These are phyloP conservation scores for Diddensiella caesifluorescens DNA, from an alignment of 805 yeast species.

Conservation along the genomic window DNA sequence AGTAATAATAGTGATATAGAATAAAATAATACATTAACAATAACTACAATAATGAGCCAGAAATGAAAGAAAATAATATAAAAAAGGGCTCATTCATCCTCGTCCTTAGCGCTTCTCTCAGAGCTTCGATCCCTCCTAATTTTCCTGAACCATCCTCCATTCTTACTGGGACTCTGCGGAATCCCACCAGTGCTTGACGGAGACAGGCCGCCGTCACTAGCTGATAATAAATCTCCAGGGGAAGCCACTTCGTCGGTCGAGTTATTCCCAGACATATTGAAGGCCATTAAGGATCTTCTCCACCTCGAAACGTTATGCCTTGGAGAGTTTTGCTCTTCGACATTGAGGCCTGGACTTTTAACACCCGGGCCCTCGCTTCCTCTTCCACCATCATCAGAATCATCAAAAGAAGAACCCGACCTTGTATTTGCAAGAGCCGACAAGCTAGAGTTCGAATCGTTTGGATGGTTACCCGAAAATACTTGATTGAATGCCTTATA, in stretches of 20 bases:
- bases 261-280: constrained; percentile 8
- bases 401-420: constrained; percentile 17
- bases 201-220: constrained; percentile 10
- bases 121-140: not conserved
- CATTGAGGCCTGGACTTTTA: constrained; percentile 1
- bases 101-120: not conserved
- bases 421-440: constrained; percentile 11
- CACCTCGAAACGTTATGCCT: constrained; percentile 21
- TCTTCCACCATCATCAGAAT: constrained; percentile 5
- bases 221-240: constrained; percentile 6
- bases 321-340: constrained; percentile 6
- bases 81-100: not conserved
- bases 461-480: constrained; percentile 10
- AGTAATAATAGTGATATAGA: not conserved
- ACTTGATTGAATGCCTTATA: constrained; percentile 10
- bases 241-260: constrained; percentile 4
- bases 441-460: constrained; percentile 21
- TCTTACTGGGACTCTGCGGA: constrained; percentile 6
- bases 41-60: not conserved
- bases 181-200: constrained; percentile 15
- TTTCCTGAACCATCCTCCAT: constrained; percentile 7
- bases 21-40: not conserved
- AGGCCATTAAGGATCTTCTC: constrained; percentile 21
- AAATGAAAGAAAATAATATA: no score
- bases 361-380: constrained; percentile 7